Percentiles rank a stretch among this genome's conserved stretches.
Conservation (phyloP, 305 asterid species). For the Solanum hybrid region DNA sequence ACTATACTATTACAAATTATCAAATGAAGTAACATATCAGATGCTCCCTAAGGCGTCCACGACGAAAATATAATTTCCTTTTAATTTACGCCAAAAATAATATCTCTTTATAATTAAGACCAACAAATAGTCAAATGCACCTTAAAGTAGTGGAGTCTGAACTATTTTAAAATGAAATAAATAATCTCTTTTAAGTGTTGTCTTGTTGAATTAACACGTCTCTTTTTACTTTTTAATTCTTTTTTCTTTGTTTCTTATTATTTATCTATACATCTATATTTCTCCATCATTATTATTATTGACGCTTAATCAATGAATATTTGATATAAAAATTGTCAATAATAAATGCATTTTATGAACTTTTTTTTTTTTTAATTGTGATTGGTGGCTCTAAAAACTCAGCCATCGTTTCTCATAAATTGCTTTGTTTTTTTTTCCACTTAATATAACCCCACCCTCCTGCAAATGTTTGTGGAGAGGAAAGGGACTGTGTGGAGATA, state of each 20-base stretch:
- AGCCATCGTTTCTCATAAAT: background rate
- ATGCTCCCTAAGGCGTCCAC: background rate
- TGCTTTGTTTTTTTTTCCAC: background rate
- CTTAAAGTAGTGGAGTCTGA: background rate
- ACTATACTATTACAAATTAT: background rate
- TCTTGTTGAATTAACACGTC: background rate
- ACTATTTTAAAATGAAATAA: no score
- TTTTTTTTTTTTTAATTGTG: background rate
- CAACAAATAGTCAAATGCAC: background rate
- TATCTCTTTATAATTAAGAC: background rate
- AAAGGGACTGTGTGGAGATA: background rate
- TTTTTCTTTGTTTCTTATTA: no score
- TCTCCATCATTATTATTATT: no score
- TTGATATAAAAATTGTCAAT: background rate
- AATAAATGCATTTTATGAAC: background rate
- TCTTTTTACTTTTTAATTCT: background rate
- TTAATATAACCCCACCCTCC: background rate
- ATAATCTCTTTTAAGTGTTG: no score
- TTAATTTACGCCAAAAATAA: no score
- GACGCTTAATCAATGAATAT: background rate
- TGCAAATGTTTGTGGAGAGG: background rate
- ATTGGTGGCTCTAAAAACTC: background rate
- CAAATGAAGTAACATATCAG: background rate
- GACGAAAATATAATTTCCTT: background rate
- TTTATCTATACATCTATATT: no score